Percentiles rank a stretch among this genome's conserved stretches.
phyloP scores from a whole-genome alignment of 768 basidiomycete species.

The Calocera cornea region DNA sequence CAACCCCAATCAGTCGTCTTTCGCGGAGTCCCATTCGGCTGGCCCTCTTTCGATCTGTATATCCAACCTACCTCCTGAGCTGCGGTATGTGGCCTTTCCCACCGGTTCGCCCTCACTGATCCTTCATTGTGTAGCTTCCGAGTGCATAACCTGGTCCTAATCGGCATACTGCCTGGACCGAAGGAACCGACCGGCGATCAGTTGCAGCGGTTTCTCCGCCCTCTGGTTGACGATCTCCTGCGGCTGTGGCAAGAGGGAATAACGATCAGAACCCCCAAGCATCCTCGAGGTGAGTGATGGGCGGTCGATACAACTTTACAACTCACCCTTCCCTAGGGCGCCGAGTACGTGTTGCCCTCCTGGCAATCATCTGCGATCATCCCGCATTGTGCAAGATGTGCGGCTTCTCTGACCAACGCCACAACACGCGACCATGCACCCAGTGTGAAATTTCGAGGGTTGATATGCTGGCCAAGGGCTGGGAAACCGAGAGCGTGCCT shows the following conservation, averaged over 20 bases:
- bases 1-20: background rate
- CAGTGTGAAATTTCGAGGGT: slow-evolving; percentile 18
- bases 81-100: background rate
- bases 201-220: slow-evolving; percentile 19
- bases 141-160: slow-evolving; percentile 15
- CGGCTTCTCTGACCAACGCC: slow-evolving; percentile 21
- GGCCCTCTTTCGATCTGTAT: slow-evolving; percentile 3
- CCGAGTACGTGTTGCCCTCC: slow-evolving; percentile 17
- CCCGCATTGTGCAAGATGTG: slow-evolving; percentile 21
- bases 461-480: background rate
- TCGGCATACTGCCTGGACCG: slow-evolving; percentile 20
- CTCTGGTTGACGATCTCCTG: slow-evolving; percentile 23
- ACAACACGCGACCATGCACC: slow-evolving; percentile 19
- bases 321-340: slow-evolving; percentile 3
- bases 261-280: slow-evolving; percentile 5
- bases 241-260: slow-evolving; percentile 21
- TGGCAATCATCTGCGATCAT: slow-evolving; percentile 23
- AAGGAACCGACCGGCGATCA: slow-evolving; percentile 21
- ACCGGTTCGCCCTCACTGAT: background rate
- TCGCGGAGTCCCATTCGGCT: background rate
- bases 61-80: slow-evolving; percentile 4
- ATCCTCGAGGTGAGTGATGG: slow-evolving; percentile 13
- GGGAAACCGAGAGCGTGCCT: background rate
- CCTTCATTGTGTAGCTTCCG: too few relatives aligned
- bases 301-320: background rate